Evolutionary conservation across 1,284 basidiomycete species (phyloP).

Genomic region (Thecaphora frezii): DNA sequence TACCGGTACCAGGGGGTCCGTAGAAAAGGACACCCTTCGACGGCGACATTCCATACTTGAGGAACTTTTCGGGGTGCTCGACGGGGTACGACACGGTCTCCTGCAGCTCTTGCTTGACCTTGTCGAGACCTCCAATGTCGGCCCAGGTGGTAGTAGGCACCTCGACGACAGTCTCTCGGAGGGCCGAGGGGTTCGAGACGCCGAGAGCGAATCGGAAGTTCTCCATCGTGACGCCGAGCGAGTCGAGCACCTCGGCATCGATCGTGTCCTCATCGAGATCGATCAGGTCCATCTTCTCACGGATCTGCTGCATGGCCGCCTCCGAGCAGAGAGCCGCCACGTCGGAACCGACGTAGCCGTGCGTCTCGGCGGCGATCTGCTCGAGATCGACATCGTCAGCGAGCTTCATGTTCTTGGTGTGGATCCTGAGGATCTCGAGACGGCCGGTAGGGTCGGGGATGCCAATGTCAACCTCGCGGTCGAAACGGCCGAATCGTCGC

Average conservation of each 20-base stretch:
- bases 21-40: constrained; percentile 98
- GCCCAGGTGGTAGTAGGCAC: constrained; percentile 96
- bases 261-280: constrained; percentile 80
- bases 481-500: constrained; percentile 96
- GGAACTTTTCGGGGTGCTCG: constrained; percentile 99
- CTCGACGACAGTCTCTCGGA: constrained; percentile 94
- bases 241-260: constrained; percentile 93
- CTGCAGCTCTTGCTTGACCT: constrained; percentile 98
- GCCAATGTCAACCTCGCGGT: constrained; percentile 98
- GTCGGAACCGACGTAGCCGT: constrained; percentile 98
- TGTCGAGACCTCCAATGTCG: constrained; percentile 98
- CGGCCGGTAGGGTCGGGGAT: constrained; percentile 98
- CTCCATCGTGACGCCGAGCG: constrained; percentile 94
- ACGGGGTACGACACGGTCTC: constrained; percentile 99
- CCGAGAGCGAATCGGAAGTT: constrained; percentile 97
- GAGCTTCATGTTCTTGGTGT: constrained; percentile 99
- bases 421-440: constrained; percentile 95
- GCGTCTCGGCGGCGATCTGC: constrained; percentile 94
- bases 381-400: constrained; percentile 97
- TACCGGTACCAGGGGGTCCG: constrained; percentile 94
- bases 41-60: constrained; percentile 99
- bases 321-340: constrained; percentile 93
- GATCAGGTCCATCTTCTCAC: constrained; percentile 96
- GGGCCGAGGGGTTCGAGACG: constrained; percentile 90
- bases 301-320: constrained; percentile 97